phyloP scores from a whole-genome alignment of 768 basidiomycete species.

The Russula sp. region DNA sequence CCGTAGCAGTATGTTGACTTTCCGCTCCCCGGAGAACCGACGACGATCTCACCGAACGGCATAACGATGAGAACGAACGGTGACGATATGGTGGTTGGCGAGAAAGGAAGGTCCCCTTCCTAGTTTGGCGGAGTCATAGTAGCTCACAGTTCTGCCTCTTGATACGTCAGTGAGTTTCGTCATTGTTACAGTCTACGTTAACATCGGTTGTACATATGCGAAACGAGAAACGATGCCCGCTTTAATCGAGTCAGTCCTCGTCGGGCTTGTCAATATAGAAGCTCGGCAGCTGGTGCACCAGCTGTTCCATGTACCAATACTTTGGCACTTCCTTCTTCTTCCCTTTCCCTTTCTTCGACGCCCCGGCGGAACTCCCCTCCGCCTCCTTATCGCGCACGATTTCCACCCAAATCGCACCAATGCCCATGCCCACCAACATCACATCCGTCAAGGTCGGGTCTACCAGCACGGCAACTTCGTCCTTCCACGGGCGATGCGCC shows the following conservation, averaged over 20 bases:
- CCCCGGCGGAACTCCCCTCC: conserved; percentile 25
- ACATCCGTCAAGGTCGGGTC: conserved; percentile 41
- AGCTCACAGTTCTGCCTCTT: background rate
- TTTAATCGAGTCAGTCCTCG: conserved; percentile 2
- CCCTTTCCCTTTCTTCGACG: conserved; percentile 19
- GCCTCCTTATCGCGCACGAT: conserved; percentile 41
- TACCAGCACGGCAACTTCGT: conserved; percentile 59
- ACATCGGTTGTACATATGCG: background rate
- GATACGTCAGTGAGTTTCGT: background rate
- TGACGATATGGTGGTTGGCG: conserved; percentile 32
- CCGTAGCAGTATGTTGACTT: conserved; percentile 89
- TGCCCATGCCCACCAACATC: conserved; percentile 52
- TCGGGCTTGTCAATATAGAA: conserved; percentile 41
- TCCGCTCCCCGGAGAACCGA: conserved; percentile 81
- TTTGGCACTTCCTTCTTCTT: conserved; percentile 36
- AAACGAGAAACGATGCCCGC: too few species aligned
- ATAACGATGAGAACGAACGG: conserved; percentile 33
- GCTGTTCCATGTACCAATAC: conserved; percentile 62
- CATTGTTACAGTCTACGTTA: background rate
- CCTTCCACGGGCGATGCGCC: conserved; percentile 50
- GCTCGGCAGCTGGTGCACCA: conserved; percentile 53
- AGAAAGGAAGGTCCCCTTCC: conserved; percentile 26
- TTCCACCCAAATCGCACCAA: conserved; percentile 69
- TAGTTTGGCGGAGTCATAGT: background rate
- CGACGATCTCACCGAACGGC: conserved; percentile 88